Conservation (phyloP, 352 stramenopile genomes). For the Pythium brachiatum region DNA sequence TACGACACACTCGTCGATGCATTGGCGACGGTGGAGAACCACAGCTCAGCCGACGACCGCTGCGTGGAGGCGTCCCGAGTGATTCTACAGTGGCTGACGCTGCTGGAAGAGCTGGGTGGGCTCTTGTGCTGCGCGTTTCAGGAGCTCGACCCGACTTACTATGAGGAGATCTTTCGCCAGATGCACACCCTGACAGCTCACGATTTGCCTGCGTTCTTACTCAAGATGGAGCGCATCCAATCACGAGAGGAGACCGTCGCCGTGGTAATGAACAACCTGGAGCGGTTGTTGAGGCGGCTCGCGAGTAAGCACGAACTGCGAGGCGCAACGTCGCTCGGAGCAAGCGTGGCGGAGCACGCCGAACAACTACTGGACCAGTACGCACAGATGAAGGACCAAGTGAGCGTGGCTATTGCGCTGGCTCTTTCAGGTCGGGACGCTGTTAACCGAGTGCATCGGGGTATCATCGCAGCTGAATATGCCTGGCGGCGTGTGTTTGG, state of each 20-base stretch:
- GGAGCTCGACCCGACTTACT: constrained; percentile 40
- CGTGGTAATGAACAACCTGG: constrained; percentile 45
- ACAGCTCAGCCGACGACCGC: background rate
- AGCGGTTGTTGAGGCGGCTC: constrained; percentile 36
- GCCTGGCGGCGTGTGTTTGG: constrained; percentile 40
- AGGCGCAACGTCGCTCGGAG: constrained; percentile 37
- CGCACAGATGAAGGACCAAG: constrained; percentile 22
- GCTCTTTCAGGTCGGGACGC: constrained; percentile 21
- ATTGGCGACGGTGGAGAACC: background rate
- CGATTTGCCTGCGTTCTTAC: constrained; percentile 38
- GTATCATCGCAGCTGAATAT: constrained; percentile 41
- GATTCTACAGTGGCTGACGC: constrained; percentile 30
- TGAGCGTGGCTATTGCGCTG: constrained; percentile 22
- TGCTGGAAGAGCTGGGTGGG: constrained; percentile 40
- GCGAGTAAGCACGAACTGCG: constrained; percentile 47
- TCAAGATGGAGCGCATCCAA: constrained; percentile 39
- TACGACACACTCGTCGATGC: constrained; percentile 45
- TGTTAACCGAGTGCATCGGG: constrained; percentile 28
- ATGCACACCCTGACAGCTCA: constrained; percentile 29
- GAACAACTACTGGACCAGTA: constrained; percentile 30
- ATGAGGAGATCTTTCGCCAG: constrained; percentile 29
- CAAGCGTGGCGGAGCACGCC: constrained; percentile 33
- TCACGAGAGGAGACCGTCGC: constrained; percentile 30
- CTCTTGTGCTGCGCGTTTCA: constrained; percentile 41
- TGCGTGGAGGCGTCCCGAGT: background rate